Conservation (phyloP, 2,329 filamentous ascomycete species). For the Calonectria pseudoreteaudii region DNA sequence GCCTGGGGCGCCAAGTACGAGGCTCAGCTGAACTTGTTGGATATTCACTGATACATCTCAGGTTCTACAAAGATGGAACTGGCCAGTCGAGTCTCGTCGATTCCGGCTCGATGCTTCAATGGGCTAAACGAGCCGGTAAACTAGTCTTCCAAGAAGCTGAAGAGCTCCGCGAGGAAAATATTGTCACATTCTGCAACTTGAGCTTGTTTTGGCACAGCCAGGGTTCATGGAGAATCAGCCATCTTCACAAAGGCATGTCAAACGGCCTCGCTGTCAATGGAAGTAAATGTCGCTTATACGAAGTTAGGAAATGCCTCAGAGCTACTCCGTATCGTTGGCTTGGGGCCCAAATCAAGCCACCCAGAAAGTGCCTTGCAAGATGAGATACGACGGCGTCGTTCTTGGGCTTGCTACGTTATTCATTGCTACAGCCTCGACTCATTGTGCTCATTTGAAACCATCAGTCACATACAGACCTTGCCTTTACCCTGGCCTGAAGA, state of each 20-base stretch:
- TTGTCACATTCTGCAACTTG: conserved; percentile 32
- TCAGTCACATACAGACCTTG: conserved; percentile 7
- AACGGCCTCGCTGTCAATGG: no score
- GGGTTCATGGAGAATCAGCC: conserved; percentile 34
- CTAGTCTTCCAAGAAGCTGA: conserved; percentile 28
- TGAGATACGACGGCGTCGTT: conserved; percentile 22
- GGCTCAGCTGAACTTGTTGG: accelerated
- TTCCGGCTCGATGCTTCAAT: background rate
- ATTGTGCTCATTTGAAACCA: conserved; percentile 9
- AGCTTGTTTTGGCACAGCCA: conserved; percentile 38
- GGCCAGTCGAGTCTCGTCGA: background rate
- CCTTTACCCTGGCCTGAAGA: conserved; percentile 21
- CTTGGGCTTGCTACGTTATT: conserved; percentile 32
- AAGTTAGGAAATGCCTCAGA: conserved; percentile 29
- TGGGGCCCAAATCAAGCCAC: background rate
- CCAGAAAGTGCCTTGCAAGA: background rate
- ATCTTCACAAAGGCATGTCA: conserved; percentile 30
- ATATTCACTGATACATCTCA: background rate
- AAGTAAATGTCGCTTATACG: accelerated
- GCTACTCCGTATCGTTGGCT: conserved; percentile 28
- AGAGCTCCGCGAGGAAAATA: conserved; percentile 26
- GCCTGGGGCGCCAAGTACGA: conserved; percentile 36
- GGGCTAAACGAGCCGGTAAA: conserved; percentile 29
- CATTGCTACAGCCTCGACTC: conserved; percentile 28
- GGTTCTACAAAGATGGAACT: conserved; percentile 26